Base-by-base conservation (phyloP, 2,329 filamentous ascomycete species). In the Curvularia sp. region DNA sequence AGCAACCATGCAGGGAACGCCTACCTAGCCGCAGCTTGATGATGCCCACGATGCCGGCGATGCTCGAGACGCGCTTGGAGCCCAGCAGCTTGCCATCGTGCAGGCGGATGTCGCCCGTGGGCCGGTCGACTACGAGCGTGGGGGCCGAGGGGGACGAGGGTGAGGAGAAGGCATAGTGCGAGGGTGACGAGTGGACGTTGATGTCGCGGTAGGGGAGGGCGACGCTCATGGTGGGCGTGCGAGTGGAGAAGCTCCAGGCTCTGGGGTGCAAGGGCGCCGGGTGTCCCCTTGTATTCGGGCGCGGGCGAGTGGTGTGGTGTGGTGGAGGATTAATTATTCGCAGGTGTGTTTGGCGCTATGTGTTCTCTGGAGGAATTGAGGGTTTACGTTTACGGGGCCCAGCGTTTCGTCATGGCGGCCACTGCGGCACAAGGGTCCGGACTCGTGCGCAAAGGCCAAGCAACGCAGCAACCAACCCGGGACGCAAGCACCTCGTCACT, bases 91-190 rank as follows among this genome's bases (percentile, higher is more conserved):
- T 86, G 57, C 90, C 89, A 85, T 97, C 90, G 71, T 89, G 90
- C 59, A 99, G 84, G 61, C 93, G 87, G 52, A 98, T 81, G 78
- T 98, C 93, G 61, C 95, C 95, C 13, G 93, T 95, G 9, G 95
- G 95, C 53, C 95, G 88, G 73, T 98, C 95, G 65, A 99, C 86
- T 13, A 97, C 88, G 51, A 99, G 84, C 9, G 92, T 92, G 13
- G 92, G 92, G 28, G 93, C 90, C 79, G 93, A 88, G 61, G 93
- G 93, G 3, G 93, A 94, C 0, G 95, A 98, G 28, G 95, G 95
- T 28, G 95, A 99, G 39, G 92, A 93, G 79, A 99, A 99, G 70
- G 93, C 92, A 83, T 99, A 99, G 75, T 95, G 90, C 71, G 94
- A 92, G 70, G 91, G 85, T 52, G 94, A 93, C 66, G 93, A 91